Evolutionary conservation across 805 yeast species (phyloP), one percentile per base, ranked within the genome.

Genomic region (Brettanomyces sp.): DNA sequence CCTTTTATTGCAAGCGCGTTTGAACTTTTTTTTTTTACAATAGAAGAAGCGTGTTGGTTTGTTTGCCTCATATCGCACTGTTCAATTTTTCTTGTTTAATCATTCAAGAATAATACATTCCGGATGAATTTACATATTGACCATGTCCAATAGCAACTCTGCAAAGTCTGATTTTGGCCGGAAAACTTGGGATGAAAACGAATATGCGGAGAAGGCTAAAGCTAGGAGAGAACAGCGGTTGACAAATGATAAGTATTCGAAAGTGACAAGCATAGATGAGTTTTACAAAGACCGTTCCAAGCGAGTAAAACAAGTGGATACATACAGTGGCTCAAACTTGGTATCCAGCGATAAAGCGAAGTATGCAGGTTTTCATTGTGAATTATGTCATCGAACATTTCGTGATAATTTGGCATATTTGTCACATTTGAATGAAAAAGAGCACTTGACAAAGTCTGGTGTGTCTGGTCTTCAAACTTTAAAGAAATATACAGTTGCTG

Each of bases 331-430:
- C 32, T 45, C 56, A 1, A 47, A 59, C 1, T 54, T 63, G 45
- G 61, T 62, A 1, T 53, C 59, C 7, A 50, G 57, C 0, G 41
- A 50, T 23, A 54, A 48, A 36, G 44, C 55, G 6, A 73, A 73
- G 46, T 77, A 85, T 24, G 85, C 86, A 49, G 96, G 97, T 22
- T 91, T 91, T 63, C 76, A 76, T 54, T 93, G 99, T 64, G 85
- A 82, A 9, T 62, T 77, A 1, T 93, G 99, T 63, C 77, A 82
- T 51, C 62, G 86, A 47, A 82, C 91, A 2, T 91, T 78, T 65
- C 80, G 88, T 57, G 97, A 93, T 59, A 83, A 85, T 47, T 65
- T 88, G 53, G 84, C 88, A 50, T 79, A 80, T 59, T 72, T 87
- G 3, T 95, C 90, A 58, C 98, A 93, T 65, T 67, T 87, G 57